These are phyloP conservation scores for Malassezia cuniculi DNA, from an alignment of 1,284 basidiomycete species.

Conservation along the genomic window DNA sequence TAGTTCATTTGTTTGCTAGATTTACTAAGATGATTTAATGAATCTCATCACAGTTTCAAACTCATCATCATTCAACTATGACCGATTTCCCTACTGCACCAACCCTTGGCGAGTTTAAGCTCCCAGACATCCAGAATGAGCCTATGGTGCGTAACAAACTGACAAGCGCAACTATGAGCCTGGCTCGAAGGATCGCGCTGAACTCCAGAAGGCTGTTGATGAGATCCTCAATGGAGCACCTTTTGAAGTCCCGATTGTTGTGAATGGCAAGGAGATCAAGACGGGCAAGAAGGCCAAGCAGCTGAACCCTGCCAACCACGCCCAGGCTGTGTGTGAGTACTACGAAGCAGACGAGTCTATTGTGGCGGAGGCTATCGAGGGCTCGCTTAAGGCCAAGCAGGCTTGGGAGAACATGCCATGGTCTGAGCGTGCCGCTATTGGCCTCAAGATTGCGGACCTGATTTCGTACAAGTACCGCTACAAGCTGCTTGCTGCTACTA, in stretches of 20 bases:
- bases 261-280: conserved; percentile 78
- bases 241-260: conserved; percentile 79
- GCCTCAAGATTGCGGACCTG: conserved; percentile 73
- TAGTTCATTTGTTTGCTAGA: no score
- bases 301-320: conserved; percentile 49
- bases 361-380: conserved; percentile 69
- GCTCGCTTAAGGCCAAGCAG: conserved; percentile 69
- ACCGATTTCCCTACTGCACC: conserved; percentile 2
- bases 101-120: conserved; percentile 20
- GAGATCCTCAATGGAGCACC: conserved; percentile 72
- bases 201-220: conserved; percentile 60
- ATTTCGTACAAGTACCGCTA: conserved; percentile 77
- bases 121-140: conserved; percentile 38
- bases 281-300: conserved; percentile 58
- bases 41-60: no score
- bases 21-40: no score
- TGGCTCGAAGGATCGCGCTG: conserved; percentile 65
- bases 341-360: conserved; percentile 63
- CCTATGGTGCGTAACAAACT: conserved; percentile 22
- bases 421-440: conserved; percentile 91
- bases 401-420: conserved; percentile 89
- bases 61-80: neutral
- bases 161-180: conserved; percentile 58
- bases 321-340: conserved; percentile 67
- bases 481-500: conserved; percentile 92